phyloP scores from a whole-genome alignment of 2,329 filamentous ascomycete genomes.

The Mycosphaerella arachidis region DNA sequence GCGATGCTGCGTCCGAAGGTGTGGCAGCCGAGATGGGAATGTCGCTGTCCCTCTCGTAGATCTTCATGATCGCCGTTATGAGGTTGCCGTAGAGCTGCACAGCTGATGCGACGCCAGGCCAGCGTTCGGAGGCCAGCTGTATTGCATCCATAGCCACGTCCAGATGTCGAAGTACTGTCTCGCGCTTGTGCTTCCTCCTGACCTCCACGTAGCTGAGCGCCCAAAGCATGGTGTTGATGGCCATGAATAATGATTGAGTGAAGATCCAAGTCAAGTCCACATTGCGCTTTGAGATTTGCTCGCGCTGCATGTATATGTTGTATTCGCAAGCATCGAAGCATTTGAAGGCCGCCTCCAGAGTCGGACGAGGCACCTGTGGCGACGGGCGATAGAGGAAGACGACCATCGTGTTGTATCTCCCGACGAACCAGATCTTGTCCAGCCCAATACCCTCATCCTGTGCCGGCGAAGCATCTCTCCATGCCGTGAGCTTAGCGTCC shows the following conservation, averaged over 20 bases:
- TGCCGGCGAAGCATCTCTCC: conserved; percentile 72
- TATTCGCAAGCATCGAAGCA: conserved; percentile 80
- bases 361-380: conserved; percentile 84
- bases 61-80: conserved; percentile 78
- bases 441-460: conserved; percentile 64
- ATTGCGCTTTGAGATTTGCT: conserved; percentile 69
- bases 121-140: conserved; percentile 73
- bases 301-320: conserved; percentile 75
- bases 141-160: conserved; percentile 73
- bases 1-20: conserved; percentile 43
- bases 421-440: conserved; percentile 62
- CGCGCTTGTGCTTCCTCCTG: conserved; percentile 64
- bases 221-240: conserved; percentile 89
- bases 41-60: conserved; percentile 64
- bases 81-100: conserved; percentile 83
- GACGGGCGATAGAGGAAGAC: conserved; percentile 85
- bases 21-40: conserved; percentile 46
- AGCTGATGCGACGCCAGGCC: conserved; percentile 84
- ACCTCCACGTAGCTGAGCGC: conserved; percentile 82
- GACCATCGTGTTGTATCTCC: conserved; percentile 79
- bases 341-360: conserved; percentile 67
- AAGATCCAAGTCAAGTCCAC: conserved; percentile 94
- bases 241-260: conserved; percentile 82
- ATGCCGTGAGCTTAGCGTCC: conserved; percentile 70
- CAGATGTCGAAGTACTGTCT: conserved; percentile 72